Base-by-base conservation (phyloP, 805 yeast species). In the Diddensiella caesifluorescens region DNA sequence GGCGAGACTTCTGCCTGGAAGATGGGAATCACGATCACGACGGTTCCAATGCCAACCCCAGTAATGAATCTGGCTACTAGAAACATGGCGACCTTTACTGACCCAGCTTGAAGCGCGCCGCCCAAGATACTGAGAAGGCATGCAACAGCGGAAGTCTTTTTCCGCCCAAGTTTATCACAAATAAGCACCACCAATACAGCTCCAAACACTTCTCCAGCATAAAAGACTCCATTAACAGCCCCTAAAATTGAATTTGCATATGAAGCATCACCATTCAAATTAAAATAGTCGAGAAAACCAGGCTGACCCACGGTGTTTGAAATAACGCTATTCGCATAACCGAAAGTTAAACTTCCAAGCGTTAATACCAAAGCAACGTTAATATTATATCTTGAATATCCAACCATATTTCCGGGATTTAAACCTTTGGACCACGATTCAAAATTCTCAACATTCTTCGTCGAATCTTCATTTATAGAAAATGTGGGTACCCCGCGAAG, bases 41-140 rank as follows among this genome's bases (percentile, higher is more conserved):
- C 63, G 7, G 71, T 69, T 2, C 80, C 80, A 42, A 73, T 71
- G 16, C 77, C 77, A 5, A 74, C 32, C 2, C 80, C 79, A 13
- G 73, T 62, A 29, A 74, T 51, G 30, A 67, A 69, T 46, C 80
- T 61, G 7, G 79, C 80, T 1, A 74, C 71, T 22, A 31, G 30
- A 33, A 72, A 63, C 15, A 69, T 65, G 4, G 35, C 29, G 9
- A 40, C 18, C 16, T 40, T 40, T 13, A 32, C 43, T 3, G 44
- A 42, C 10, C 44, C 44, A 4, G 44, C 22, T 22, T 40, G 44
- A 9, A 40, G 34, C 3, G 44, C 39, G 10, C 44, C 44, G 13
- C 44, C 44, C 7, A 40, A 15, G 12, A 40, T 22, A 7, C 43
- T 43, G 10, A 40, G 22, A 15, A 36, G n/a, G n/a, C 43, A 42